Conservation (phyloP, 1,139 yeast genomes). For the Kodamaea ohmeri region DNA sequence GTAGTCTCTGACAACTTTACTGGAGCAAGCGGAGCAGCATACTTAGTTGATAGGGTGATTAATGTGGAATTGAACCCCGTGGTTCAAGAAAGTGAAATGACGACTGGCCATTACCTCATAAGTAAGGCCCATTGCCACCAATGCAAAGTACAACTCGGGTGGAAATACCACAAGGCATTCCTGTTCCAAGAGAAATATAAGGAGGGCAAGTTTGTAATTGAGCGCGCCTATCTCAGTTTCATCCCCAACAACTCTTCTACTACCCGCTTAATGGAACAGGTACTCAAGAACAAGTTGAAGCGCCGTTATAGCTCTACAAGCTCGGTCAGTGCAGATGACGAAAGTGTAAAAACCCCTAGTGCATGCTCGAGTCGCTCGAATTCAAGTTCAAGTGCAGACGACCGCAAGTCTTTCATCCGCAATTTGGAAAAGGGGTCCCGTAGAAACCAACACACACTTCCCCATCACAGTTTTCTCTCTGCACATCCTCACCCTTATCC, state of each 20-base stretch:
- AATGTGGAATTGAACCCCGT: conserved; percentile 36
- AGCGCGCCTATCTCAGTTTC: conserved; percentile 32
- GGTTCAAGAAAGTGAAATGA: conserved; percentile 49
- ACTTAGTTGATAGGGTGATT: conserved; percentile 47
- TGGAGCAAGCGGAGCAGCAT: conserved; percentile 54
- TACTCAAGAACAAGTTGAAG: conserved; percentile 27
- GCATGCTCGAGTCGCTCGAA: conserved; percentile 8
- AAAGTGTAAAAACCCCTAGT: conserved; percentile 4
- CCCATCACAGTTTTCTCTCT: conserved; percentile 13
- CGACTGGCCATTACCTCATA: conserved; percentile 68
- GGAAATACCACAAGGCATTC: conserved; percentile 71
- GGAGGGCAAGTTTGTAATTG: conserved; percentile 77
- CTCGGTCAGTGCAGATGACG: conserved; percentile 13
- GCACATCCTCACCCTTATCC: conserved; percentile 8
- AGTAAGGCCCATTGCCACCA: conserved; percentile 65
- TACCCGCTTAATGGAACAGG: conserved; percentile 28
- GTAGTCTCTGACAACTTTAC: conserved; percentile 50
- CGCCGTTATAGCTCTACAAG: conserved; percentile 20
- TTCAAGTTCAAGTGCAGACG: conserved; percentile 7
- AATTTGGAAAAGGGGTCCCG: conserved; percentile 1
- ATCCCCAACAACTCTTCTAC: conserved; percentile 17
- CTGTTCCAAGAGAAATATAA: conserved; percentile 61
- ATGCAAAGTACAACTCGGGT: conserved; percentile 64
- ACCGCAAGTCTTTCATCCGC: conserved; percentile 4
- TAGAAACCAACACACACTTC: conserved; percentile 3